Percentiles rank a stretch among this genome's conserved stretches.
Conservation (phyloP, 768 basidiomycete species). For the Lentinula detonsa region DNA sequence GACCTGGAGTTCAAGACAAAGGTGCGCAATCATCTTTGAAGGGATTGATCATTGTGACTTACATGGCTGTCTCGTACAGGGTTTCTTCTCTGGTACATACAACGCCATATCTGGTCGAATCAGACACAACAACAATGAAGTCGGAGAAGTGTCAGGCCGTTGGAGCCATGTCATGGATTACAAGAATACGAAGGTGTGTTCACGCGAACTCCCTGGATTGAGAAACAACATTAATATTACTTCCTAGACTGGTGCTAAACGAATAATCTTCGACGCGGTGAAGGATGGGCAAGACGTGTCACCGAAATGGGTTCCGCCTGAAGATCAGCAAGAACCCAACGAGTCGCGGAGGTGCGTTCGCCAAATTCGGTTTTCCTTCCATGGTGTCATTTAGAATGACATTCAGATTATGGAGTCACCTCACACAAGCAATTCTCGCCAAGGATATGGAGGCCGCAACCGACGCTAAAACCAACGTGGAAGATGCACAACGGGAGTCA, state of each 20-base stretch:
- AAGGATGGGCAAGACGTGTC: constrained; percentile 70
- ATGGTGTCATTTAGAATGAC: not conserved
- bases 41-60: not conserved
- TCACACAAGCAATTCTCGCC: constrained; percentile 79
- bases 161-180: constrained; percentile 93
- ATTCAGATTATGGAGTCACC: constrained; percentile 67
- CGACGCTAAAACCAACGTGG: constrained; percentile 81
- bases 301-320: constrained; percentile 80
- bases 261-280: constrained; percentile 77
- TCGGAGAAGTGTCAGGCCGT: constrained; percentile 84
- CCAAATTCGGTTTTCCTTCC: not conserved
- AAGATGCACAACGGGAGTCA: constrained; percentile 85
- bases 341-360: constrained; percentile 74
- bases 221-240: not conserved
- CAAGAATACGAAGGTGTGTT: constrained; percentile 56
- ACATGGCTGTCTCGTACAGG: constrained; percentile 34
- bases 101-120: constrained; percentile 84
- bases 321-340: constrained; percentile 82
- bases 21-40: constrained; percentile 22
- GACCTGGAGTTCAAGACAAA: constrained; percentile 98
- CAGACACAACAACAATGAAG: constrained; percentile 52
- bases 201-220: not conserved
- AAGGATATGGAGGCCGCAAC: constrained; percentile 97
- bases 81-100: constrained; percentile 96
- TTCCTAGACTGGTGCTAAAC: constrained; percentile 56